Percentiles rank a stretch among this genome's conserved stretches.
phyloP scores from a whole-genome alignment of 1,284 basidiomycete genomes.

The Melampsora medusae region DNA sequence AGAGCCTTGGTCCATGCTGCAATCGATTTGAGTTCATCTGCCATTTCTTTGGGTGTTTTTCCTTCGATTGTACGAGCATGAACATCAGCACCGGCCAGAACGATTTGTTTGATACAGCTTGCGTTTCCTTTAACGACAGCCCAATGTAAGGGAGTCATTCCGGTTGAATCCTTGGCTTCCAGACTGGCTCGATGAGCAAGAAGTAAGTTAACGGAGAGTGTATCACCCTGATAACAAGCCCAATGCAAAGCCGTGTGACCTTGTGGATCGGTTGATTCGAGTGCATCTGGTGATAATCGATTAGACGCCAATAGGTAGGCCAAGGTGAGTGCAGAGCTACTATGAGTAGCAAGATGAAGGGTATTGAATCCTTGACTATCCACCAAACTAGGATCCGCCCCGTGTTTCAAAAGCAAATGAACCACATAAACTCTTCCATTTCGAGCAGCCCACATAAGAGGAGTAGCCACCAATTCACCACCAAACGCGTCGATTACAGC shows the following conservation, averaged over 20 bases:
- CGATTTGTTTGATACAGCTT: constrained; percentile 73
- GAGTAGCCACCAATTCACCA: constrained; percentile 91
- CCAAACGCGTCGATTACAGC: constrained; percentile 91
- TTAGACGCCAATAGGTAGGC: constrained; percentile 69
- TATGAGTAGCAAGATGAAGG: constrained; percentile 90
- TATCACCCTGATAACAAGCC: constrained; percentile 98
- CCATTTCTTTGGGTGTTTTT: constrained; percentile 90
- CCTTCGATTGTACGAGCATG: constrained; percentile 76
- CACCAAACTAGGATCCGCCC: constrained; percentile 83
- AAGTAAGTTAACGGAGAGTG: constrained; percentile 85
- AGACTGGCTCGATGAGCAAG: constrained; percentile 82
- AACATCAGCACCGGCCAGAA: constrained; percentile 81
- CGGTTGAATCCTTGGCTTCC: constrained; percentile 72
- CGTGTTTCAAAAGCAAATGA: constrained; percentile 80
- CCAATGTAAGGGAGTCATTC: constrained; percentile 92
- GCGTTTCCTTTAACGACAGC: constrained; percentile 94
- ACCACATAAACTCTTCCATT: constrained; percentile 94
- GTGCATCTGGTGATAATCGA: constrained; percentile 64
- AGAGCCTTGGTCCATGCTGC: constrained; percentile 83
- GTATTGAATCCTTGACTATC: constrained; percentile 97
- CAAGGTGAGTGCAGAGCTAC: constrained; percentile 86
- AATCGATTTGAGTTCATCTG: constrained; percentile 82
- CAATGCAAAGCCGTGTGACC: constrained; percentile 97
- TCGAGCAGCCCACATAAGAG: constrained; percentile 94
- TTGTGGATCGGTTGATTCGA: constrained; percentile 68